Evolutionary conservation across 441 rosid genomes (phyloP).

Genomic region (Pelargonium australe): DNA sequence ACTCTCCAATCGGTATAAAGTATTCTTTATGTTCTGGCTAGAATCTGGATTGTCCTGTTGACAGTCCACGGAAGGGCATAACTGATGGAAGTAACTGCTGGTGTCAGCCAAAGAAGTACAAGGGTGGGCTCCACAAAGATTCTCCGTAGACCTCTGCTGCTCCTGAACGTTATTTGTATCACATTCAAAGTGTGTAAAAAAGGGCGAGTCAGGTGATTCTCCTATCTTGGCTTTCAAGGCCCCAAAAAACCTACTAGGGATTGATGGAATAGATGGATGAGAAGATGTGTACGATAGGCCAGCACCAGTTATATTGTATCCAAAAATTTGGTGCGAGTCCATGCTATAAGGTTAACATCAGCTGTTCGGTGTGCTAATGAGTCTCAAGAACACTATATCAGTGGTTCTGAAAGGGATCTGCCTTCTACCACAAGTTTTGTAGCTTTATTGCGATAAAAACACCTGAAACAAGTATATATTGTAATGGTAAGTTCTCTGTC

Average conservation of each 20-base stretch:
- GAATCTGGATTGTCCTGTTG: too few relatives aligned
- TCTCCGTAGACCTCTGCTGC: slow-evolving; percentile 38
- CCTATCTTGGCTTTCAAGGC: slow-evolving; percentile 29
- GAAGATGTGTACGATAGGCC: slow-evolving; percentile 39
- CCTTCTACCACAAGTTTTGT: neutral
- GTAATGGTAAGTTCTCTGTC: neutral
- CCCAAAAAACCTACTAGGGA: slow-evolving; percentile 34
- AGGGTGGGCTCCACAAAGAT: slow-evolving; percentile 39
- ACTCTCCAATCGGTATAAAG: slow-evolving; percentile 45
- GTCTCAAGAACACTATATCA: slow-evolving; percentile 2
- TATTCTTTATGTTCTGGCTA: slow-evolving; percentile 27
- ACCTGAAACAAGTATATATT: neutral
- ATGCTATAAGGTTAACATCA: slow-evolving; percentile 33
- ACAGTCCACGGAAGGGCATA: slow-evolving; percentile 29
- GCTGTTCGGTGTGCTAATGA: slow-evolving; percentile 9
- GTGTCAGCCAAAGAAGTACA: slow-evolving; percentile 41
- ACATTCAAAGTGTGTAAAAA: slow-evolving; percentile 30
- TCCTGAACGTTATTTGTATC: slow-evolving; percentile 51
- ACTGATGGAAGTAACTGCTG: slow-evolving; percentile 23
- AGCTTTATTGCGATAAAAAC: neutral
- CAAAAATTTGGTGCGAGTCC: slow-evolving; percentile 37
- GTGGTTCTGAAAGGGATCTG: slow-evolving; percentile 6
- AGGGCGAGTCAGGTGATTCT: slow-evolving; percentile 45
- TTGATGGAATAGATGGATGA: slow-evolving; percentile 31
- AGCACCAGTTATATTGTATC: slow-evolving; percentile 24